Evolutionary conservation across 164 flowering plant species (phyloP), one percentile per base, ranked within the genome.

Genomic region (Vitis rotundifolia): DNA sequence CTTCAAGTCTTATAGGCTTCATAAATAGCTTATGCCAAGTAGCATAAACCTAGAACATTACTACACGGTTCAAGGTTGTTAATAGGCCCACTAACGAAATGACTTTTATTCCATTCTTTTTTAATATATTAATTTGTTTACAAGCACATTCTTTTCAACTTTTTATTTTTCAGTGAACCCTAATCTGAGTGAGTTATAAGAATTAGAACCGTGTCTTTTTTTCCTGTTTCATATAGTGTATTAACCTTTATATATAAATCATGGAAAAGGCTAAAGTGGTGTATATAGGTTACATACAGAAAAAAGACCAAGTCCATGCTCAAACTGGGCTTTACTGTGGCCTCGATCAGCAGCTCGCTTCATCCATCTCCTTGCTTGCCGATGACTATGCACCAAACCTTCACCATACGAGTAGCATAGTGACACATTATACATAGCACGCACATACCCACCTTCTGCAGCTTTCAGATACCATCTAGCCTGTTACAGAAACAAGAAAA

Each of bases 371-470:
- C 80, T 86, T 49, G 97, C 91, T 60, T 79, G 85, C 11, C 70
- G 75, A 71, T 81, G 87, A 69, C 70, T 88, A 15, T 69, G 86
- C 1, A 28, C 16, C 57, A 93, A 66, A 52, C 99, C 98, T 78
- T 91, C 93, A n/a, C 98, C 99, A 61, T 67, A 68, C 0, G 85
- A 81, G 83, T 89, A 95, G 84, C 98, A 93, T 52, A 93, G 73
- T 11, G 97, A 80, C 14, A 82, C 73, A 78, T 95, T 95, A 72
- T 93, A 93, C 99, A 95, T 95, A 29, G 99, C 98, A 68, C 98
- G 97, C 48, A 74, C 83, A 84, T 95, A 91, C 18, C 99, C 98
- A 71, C 94, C 91, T 75, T 85, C 91, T n/a, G 98, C 99, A 58
- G 98, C 97, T 79, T 76, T 80, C 60, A 87, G 71, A 77, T 88